Base-by-base conservation (phyloP, 305 asterid genomes). In the Fraxinus platypoda region DNA sequence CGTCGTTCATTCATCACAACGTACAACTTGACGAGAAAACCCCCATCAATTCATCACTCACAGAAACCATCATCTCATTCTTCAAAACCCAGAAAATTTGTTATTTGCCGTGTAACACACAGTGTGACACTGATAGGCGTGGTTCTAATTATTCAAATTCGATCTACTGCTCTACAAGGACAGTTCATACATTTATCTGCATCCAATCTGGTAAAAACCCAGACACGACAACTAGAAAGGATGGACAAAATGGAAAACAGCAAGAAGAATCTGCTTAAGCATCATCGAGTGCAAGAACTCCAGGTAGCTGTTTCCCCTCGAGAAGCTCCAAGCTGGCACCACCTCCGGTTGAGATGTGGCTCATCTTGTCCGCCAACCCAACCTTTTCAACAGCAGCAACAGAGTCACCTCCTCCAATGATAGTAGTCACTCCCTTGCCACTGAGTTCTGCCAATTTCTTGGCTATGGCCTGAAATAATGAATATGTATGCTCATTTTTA, bases 261-360 rank as follows among this genome's bases (percentile, higher is more conserved):
- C 80, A 66, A 57, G 8, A 35, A 13, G 54, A 1, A 31, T 28
- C 28, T 23, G 80, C 82, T 88, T 81, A 94, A 43, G 97, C 97
- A 3, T 94, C 94, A 1, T 94, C 11, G 19, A 94, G 93, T 81
- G 98, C 97, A 62, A 94, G 91, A 74, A 91, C 97, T 49, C 98
- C 98, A 8, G 98, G 97, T 2, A 94, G 93, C 19, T 86, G 33
- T 84, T 94, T 94, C 72, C 98, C 98, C 85, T 94, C 98, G 0
- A 94, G 93, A 83, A 94, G 97, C 84, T 94, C 98, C 93, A 94
- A 88, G 89, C 98, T 94, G 41, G 98, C 98, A 74, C 98, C 98
- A 0, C 98, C 98, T 54, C 98, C 98, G 0, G 98, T 94, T 2
- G 98, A 94, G 85, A 94, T 94, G 79, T 94, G 97, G 93, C 98